Base-by-base conservation (phyloP, 2,329 filamentous ascomycete species). In the Pseudogymnoascus verrucosus region DNA sequence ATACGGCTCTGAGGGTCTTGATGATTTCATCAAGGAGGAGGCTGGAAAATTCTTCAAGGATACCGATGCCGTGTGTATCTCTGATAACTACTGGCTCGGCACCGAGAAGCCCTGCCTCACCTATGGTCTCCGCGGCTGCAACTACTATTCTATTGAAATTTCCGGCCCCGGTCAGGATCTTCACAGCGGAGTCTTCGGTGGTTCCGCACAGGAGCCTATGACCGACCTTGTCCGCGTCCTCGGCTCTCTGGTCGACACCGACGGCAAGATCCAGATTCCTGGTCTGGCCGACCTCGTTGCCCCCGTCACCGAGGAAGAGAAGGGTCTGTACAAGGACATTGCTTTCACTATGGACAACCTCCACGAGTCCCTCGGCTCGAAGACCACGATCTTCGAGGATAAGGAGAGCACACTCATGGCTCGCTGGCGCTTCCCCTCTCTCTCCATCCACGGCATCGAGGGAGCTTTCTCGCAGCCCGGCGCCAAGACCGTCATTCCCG, bases 11-110 rank as follows among this genome's bases (percentile, higher is more conserved):
- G 93, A 98, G 75, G 95, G 95, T 39, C 83, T 99, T 63, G 95
- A 99, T 73, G 93, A 96, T 70, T 89, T 98, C 69, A 97, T 99
- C 78, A 83, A 89, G 69, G 88, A 85, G 57, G 95, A 99, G 79
- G 92, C 89, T 69, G 91, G 96, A 79, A 89, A 90, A 71, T 98
- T 88, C 82, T 99, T 99, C 80, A 91, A 91, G 73, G 93, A 97
- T 71, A 87, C 92, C 37, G 95, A 99, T 69, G 95, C 93, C 5
- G 91, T 98, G 65, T 99, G 95, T 80, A 99, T 99, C 75, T 96
- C 91, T 59, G 95, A 99, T 78, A 99, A 99, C 84, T 99, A 99
- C 86, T 99, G 95, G 95, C 87, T 99, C 42, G 95, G 95, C 65
- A 98, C 95, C 5, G 92, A 98, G 83, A 97, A 97, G 84, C 95